Evolutionary conservation across 352 stramenopile genomes (phyloP).

Genomic region (Pythium insidiosum): DNA sequence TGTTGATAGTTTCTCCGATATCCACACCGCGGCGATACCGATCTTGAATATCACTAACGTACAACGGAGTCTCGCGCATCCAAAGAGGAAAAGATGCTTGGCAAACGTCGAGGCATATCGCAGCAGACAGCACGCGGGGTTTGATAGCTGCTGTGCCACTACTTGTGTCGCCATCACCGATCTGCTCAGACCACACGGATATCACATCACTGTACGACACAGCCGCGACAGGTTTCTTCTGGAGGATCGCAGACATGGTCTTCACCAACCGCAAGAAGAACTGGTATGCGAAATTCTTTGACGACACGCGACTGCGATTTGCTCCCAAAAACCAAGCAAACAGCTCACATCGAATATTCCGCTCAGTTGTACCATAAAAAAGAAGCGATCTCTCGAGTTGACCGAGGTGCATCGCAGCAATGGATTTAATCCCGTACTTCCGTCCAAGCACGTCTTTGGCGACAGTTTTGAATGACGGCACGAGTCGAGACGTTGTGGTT

Average conservation of each 20-base stretch:
- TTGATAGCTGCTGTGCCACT: not conserved
- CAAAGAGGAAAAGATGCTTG: constrained; percentile 25
- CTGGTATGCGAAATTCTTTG: constrained; percentile 43
- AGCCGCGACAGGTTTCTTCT: constrained; percentile 22
- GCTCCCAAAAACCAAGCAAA: constrained; percentile 64
- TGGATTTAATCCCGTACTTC: constrained; percentile 73
- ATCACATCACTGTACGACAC: constrained; percentile 37
- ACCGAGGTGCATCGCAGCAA: constrained; percentile 55
- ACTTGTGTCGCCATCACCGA: constrained; percentile 47
- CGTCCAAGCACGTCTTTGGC: constrained; percentile 51
- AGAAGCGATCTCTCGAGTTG: constrained; percentile 66
- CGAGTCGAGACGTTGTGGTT: constrained; percentile 21
- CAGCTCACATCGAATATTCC: constrained; percentile 45
- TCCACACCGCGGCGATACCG: too few species aligned
- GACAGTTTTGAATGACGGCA: constrained; percentile 44
- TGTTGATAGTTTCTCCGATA: constrained; percentile 33
- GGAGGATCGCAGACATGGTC: constrained; percentile 24
- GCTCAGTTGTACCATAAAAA: constrained; percentile 33
- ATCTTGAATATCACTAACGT: constrained; percentile 14
- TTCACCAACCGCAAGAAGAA: constrained; percentile 56
- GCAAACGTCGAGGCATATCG: constrained; percentile 33
- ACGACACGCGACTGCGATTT: constrained; percentile 27
- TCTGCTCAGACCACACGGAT: constrained; percentile 45
- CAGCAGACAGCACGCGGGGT: constrained; percentile 8
- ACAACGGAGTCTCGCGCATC: constrained; percentile 29